phyloP scores from a whole-genome alignment of 306 rosid genomes.

The Sechiopsis laciniata region DNA sequence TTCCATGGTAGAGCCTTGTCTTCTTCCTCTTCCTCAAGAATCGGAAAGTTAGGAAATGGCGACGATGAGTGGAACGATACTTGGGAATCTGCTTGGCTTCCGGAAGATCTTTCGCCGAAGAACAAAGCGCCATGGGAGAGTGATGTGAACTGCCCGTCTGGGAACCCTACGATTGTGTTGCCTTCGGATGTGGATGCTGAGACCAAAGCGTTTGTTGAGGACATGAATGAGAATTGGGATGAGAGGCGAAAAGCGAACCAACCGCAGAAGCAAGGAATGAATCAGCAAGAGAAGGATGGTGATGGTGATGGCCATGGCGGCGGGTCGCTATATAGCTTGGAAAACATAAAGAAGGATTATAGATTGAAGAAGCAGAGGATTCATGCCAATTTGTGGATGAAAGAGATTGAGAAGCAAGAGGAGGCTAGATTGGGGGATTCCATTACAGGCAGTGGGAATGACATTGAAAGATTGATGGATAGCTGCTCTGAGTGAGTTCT shows the following conservation, averaged over 20 bases:
- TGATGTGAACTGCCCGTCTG: slow-evolving; percentile 55
- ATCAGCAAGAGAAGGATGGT: slow-evolving; percentile 19
- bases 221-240: slow-evolving; percentile 82
- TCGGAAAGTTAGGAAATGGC: slow-evolving; percentile 32
- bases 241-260: slow-evolving; percentile 53
- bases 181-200: slow-evolving; percentile 52
- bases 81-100: slow-evolving; percentile 94
- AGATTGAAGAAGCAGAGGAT: slow-evolving; percentile 80
- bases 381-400: slow-evolving; percentile 84
- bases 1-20: slow-evolving; percentile 22
- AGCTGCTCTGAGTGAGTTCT: slow-evolving; percentile 72
- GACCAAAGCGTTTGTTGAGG: slow-evolving; percentile 79
- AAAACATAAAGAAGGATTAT: slow-evolving; percentile 76
- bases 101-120: slow-evolving; percentile 58
- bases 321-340: slow-evolving; percentile 62
- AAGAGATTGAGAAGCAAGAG: slow-evolving; percentile 87
- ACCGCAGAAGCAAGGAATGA: slow-evolving; percentile 31
- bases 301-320: slow-evolving; percentile 18
- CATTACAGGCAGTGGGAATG: slow-evolving; percentile 40
- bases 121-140: slow-evolving; percentile 70
- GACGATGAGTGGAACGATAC: slow-evolving; percentile 88
- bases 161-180: slow-evolving; percentile 29
- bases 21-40: slow-evolving; percentile 23
- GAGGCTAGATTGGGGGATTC: slow-evolving; percentile 70
- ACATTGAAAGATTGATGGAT: slow-evolving; percentile 77